Evolutionary conservation across 2,329 filamentous ascomycete genomes (phyloP).

Genomic region (Fusarium clavum): DNA sequence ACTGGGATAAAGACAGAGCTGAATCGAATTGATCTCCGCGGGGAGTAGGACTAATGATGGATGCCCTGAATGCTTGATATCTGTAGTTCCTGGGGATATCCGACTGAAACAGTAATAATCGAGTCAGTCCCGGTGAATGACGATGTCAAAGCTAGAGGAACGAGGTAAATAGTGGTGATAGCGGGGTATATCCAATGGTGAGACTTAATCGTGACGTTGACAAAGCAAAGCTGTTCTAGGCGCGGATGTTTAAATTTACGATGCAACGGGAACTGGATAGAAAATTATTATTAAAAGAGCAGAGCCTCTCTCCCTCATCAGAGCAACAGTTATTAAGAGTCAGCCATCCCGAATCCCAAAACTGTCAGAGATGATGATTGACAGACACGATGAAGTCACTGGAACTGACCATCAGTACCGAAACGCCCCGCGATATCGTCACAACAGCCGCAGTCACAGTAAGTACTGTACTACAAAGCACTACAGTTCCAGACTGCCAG

Average conservation of each 20-base stretch:
- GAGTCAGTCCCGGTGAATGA: conserved; percentile 16
- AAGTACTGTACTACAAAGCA: conserved; percentile 9
- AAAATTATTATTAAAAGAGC: conserved; percentile 1
- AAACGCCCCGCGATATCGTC: conserved; percentile 27
- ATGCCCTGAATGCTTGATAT: conserved; percentile 6
- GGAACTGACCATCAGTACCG: conserved; percentile 21
- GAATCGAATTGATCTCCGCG: conserved; percentile 1
- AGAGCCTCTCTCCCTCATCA: conserved; percentile 11
- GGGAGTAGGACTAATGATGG: conserved; percentile 1
- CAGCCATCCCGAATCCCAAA: not conserved
- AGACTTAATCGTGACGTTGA: conserved; percentile 29
- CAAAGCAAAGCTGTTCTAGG: not conserved
- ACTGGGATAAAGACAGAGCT: conserved; percentile 19
- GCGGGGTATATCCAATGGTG: conserved; percentile 28
- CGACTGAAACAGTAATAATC: conserved; percentile 1
- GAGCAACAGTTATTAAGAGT: not conserved
- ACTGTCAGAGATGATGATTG: conserved; percentile 1
- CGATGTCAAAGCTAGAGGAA: conserved; percentile 11
- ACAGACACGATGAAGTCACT: conserved; percentile 31
- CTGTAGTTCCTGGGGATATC: not conserved
- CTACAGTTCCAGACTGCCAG: conserved; percentile 23
- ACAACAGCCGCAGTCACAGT: conserved; percentile 11
- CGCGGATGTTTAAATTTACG: not conserved
- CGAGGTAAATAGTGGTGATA: conserved; percentile 30
- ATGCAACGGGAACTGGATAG: not conserved